A percentile compares a stretch with the other conserved stretches of the same genome.
Evolutionary conservation across 768 basidiomycete genomes (phyloP).

Genomic region (Leccinum imitatum): DNA sequence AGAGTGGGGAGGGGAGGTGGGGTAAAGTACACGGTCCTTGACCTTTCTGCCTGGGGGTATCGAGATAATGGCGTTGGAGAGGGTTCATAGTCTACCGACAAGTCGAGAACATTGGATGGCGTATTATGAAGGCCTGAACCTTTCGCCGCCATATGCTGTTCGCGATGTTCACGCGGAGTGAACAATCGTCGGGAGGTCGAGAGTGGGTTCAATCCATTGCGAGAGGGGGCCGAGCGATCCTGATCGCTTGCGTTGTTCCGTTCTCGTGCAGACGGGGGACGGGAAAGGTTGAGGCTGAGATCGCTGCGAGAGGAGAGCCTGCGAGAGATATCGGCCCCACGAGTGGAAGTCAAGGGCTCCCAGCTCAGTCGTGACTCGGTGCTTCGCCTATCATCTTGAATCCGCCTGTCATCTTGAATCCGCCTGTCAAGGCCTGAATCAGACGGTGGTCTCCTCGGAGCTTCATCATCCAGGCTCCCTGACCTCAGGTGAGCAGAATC

Average conservation of each 20-base stretch:
- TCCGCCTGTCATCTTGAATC: conserved; percentile 38
- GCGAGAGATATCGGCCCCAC: conserved; percentile 26
- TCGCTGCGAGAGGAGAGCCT: conserved; percentile 29
- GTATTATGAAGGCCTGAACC: conserved; percentile 18
- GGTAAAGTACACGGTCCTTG: conserved; percentile 48
- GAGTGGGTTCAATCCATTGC: conserved; percentile 24
- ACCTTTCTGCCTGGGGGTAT: conserved; percentile 37
- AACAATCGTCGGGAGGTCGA: conserved; percentile 51
- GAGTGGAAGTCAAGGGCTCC: conserved; percentile 34
- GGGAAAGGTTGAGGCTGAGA: conserved; percentile 17
- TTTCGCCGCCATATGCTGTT: conserved; percentile 32
- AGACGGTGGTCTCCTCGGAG: conserved; percentile 33
- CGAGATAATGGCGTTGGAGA: conserved; percentile 47
- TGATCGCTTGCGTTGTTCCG: conserved; percentile 29
- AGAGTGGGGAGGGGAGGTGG: conserved; percentile 59
- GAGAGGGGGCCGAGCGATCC: conserved; percentile 25
- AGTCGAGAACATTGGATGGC: conserved; percentile 29
- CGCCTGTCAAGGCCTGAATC: conserved; percentile 40
- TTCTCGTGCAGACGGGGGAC: conserved; percentile 28
- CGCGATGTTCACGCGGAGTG: conserved; percentile 55
- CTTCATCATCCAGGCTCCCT: conserved; percentile 55
- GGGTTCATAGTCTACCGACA: conserved; percentile 40
- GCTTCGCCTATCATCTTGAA: conserved; percentile 58
- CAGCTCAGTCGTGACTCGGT: conserved; percentile 47
- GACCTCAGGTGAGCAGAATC: conserved; percentile 44